Base-by-base conservation (phyloP, 257 asterid genomes). In the Penstemon davidsonii region DNA sequence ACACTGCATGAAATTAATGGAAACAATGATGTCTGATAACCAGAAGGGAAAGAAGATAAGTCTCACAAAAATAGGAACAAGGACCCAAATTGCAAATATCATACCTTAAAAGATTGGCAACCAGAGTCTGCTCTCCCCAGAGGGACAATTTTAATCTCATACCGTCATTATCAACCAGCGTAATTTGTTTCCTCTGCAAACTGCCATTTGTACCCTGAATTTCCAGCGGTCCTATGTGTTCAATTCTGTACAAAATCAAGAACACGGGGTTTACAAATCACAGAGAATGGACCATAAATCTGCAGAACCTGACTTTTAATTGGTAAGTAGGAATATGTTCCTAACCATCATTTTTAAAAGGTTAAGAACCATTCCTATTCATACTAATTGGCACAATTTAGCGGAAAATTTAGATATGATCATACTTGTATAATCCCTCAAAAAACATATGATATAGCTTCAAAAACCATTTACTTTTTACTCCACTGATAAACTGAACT, bases 41-140 rank as follows among this genome's bases (percentile, higher is more conserved):
- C 45, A n/a, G 37, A 64, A 50, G 46, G 11, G 12, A 50, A 37
- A 5, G 36, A 37, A 74, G 46, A 33, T 7, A 10, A 3, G 10
- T 8, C 4, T 41, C 12, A 67, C 38, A 33, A 12, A 39, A 46
- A 62, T 8, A 41, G 49, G 39, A 18, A 68, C 2, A 41, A 75
- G 67, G 37, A 67, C 51, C 47, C 18, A 67, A 55, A 18, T 47
- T 37, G 36, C 54, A 18, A 67, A 50, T 56, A 60, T 43, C 70
- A 60, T 79, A 94, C 99, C 96, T 94, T 78, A 90, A 80, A 60
- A 94, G 82, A 72, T 91, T 84, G 75, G 96, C 88, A 73, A 90
- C 76, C 70, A 82, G 75, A 68, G 73, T 78, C 79, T 94, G 97
- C 70, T 88, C 99, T 73, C 96, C 99, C 99, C 99, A 94, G 45